These are phyloP conservation scores for Kondoa subrosea DNA, from an alignment of 768 basidiomycete species.

Conservation along the genomic window DNA sequence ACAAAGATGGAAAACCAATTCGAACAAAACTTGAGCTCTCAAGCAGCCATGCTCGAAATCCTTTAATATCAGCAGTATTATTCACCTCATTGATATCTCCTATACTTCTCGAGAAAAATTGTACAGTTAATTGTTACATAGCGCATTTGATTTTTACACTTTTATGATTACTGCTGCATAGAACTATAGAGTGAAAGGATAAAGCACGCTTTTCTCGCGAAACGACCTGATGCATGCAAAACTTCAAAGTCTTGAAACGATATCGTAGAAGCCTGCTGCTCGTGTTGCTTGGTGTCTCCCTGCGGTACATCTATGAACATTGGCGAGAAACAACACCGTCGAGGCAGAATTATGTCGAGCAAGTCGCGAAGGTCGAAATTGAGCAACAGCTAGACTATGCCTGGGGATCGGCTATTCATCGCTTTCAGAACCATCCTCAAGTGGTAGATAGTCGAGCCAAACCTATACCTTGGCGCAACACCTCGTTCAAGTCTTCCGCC, in stretches of 20 bases:
- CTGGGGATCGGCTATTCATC: constrained; percentile 21
- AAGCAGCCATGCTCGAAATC: no score
- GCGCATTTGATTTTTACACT: no score
- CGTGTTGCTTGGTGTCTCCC: not conserved
- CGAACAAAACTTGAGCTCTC: no score
- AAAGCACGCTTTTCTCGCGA: no score
- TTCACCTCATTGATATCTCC: no score
- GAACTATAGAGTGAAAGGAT: no score
- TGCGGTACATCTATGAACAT: not conserved
- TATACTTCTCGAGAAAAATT: no score
- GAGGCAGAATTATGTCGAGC: not conserved
- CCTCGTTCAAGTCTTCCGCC: not conserved
- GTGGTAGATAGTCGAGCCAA: not conserved
- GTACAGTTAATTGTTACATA: no score
- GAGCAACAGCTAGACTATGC: constrained; percentile 17
- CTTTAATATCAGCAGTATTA: no score
- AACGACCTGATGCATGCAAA: not conserved
- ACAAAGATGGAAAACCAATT: no score
- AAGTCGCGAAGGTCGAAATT: not conserved
- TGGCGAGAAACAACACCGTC: not conserved
- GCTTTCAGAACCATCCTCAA: constrained; percentile 22
- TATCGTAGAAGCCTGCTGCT: not conserved
- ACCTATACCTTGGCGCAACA: constrained; percentile 14
- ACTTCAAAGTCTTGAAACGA: not conserved
- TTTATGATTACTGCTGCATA: no score